Evolutionary conservation across 352 stramenopile genomes (phyloP).

Genomic region (Phytophthora europaea): DNA sequence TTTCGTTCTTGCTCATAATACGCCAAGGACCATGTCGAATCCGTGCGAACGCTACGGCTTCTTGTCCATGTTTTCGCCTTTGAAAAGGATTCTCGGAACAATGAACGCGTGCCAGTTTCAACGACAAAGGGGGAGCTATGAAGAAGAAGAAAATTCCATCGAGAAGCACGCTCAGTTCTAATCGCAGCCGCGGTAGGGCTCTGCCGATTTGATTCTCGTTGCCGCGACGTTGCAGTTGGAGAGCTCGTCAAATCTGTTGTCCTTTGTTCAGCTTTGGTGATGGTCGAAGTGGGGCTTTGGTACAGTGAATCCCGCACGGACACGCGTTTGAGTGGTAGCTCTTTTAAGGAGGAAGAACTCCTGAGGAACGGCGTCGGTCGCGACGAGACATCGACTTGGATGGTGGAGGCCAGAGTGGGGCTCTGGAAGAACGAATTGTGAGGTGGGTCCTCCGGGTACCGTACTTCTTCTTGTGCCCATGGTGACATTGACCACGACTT

Average conservation of each 20-base stretch:
- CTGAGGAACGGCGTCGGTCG: background rate
- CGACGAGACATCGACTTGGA: background rate
- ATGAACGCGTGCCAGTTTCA: slow-evolving; percentile 3
- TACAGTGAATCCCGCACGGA: background rate
- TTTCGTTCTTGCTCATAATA: slow-evolving; percentile 35
- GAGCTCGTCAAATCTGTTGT: background rate
- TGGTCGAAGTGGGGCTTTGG: background rate
- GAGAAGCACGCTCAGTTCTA: background rate
- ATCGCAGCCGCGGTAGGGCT: background rate
- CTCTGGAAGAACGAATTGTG: slow-evolving; percentile 9
- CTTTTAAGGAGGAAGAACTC: slow-evolving; percentile 12
- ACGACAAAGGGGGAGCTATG: background rate
- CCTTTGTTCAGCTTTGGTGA: background rate
- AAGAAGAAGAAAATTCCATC: background rate
- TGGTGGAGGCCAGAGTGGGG: slow-evolving; percentile 1
- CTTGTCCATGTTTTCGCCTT: slow-evolving; percentile 20
- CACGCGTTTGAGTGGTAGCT: background rate
- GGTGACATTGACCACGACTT: slow-evolving; percentile 4
- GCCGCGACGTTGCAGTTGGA: background rate
- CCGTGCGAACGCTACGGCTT: slow-evolving; percentile 7
- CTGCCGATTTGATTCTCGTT: background rate
- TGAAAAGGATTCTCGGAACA: slow-evolving; percentile 17
- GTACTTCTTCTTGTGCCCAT: slow-evolving; percentile 10
- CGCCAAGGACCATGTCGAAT: slow-evolving; percentile 25
- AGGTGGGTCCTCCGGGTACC: background rate